These are phyloP conservation scores for Manihot esculenta DNA, from an alignment of 441 rosid species.

Conservation along the genomic window DNA sequence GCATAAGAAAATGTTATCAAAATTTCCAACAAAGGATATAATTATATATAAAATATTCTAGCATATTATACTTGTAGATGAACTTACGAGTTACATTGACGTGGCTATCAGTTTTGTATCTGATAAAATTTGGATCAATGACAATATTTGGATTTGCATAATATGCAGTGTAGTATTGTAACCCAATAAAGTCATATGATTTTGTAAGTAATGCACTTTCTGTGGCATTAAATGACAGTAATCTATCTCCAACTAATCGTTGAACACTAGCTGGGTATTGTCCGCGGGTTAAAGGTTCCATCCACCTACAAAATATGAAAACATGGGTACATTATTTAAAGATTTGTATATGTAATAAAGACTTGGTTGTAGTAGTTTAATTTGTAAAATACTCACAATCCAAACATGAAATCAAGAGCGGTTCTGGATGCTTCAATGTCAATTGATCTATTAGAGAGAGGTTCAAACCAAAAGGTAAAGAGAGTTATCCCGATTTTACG, in stretches of 20 bases:
- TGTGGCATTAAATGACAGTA: slow-evolving; percentile 28
- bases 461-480: not conserved
- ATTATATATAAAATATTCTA: no score
- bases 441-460: not conserved
- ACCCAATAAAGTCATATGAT: slow-evolving; percentile 40
- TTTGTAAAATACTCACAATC: not conserved
- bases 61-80: no score
- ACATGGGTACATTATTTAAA: no score
- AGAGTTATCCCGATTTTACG: no score
- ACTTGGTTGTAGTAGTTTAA: no score
- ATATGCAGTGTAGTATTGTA: slow-evolving; percentile 34
- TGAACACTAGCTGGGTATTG: slow-evolving; percentile 35
- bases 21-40: no score
- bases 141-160: slow-evolving; percentile 23
- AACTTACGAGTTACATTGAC: not conserved
- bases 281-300: slow-evolving; percentile 29
- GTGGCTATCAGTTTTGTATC: slow-evolving; percentile 32
- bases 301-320: no score
- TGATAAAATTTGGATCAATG: slow-evolving; percentile 4
- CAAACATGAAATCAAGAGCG: not conserved
- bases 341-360: no score
- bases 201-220: slow-evolving; percentile 27
- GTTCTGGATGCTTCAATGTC: not conserved
- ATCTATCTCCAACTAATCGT: slow-evolving; percentile 24
- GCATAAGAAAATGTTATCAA: no score